A percentile compares a stretch with the other conserved stretches of the same genome.
Conservation (phyloP, 164 flowering plant species). For the Vitis amurensis region DNA sequence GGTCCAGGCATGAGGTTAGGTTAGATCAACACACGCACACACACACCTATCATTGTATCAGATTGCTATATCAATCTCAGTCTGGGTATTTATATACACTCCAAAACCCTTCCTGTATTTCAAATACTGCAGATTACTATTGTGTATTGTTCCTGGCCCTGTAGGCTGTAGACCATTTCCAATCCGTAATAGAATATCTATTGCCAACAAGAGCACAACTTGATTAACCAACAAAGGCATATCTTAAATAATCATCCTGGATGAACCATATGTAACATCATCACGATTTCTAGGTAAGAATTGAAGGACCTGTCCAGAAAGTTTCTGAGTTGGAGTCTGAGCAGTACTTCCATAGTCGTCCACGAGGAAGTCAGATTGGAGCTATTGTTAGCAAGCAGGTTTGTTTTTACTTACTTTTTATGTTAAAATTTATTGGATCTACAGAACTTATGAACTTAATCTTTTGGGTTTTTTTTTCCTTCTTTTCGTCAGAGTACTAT, state of each 20-base stretch:
- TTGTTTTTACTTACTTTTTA: slow-evolving; percentile 2
- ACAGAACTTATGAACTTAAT: neutral
- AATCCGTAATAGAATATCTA: neutral
- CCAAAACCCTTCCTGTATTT: too few relatives aligned
- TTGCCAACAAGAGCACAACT: slow-evolving; percentile 2
- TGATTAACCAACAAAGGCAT: neutral
- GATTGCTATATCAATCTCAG: too few relatives aligned
- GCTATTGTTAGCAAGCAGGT: slow-evolving; percentile 92
- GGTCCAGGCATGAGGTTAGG: too few relatives aligned
- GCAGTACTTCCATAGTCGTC: slow-evolving; percentile 88
- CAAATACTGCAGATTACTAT: too few relatives aligned
- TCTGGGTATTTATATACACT: too few relatives aligned
- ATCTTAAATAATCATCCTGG: neutral
- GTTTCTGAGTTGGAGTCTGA: slow-evolving; percentile 89
- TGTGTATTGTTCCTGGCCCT: neutral
- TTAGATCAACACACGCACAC: too few relatives aligned
- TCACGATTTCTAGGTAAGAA: slow-evolving; percentile 59
- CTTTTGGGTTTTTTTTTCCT: neutral
- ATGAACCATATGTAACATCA: neutral
- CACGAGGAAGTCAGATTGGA: slow-evolving; percentile 92
- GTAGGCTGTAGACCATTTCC: neutral
- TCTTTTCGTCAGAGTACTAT: slow-evolving; percentile 61
- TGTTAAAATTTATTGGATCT: neutral
- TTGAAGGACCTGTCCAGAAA: slow-evolving; percentile 84
- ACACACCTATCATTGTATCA: too few relatives aligned